Percentiles rank a stretch among this genome's conserved stretches.
These are phyloP conservation scores for Lumnitzera racemosa DNA, from an alignment of 345 rosid species.

Conservation along the genomic window DNA sequence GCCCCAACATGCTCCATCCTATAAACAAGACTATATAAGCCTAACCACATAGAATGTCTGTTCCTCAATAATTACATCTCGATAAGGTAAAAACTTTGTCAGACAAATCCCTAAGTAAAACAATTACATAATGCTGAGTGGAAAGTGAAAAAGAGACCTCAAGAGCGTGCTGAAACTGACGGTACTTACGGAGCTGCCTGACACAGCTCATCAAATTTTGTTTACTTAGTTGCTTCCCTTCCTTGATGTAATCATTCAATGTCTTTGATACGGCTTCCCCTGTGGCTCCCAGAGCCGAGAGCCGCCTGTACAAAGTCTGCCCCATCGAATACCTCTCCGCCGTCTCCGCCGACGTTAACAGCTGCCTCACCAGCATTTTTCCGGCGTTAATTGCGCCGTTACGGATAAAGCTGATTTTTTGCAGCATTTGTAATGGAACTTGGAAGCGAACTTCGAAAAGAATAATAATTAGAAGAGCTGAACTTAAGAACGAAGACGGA, in stretches of 20 bases:
- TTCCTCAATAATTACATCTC: no score
- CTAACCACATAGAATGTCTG: no score
- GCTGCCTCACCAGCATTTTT: conserved; percentile 19
- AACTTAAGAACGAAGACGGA: no score
- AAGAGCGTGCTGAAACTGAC: conserved; percentile 46
- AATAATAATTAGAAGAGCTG: no score
- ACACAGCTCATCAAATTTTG: conserved; percentile 31
- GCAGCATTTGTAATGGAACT: conserved; percentile 66
- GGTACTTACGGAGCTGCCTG: conserved; percentile 49
- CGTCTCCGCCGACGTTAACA: conserved; percentile 14
- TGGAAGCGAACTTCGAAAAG: conserved; percentile 15
- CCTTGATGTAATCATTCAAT: conserved; percentile 44
- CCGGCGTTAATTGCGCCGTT: conserved; percentile 11
- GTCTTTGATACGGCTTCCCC: conserved; percentile 45
- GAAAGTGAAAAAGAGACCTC: conserved; percentile 33
- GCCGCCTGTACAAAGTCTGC: conserved; percentile 26
- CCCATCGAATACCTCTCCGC: conserved; percentile 11
- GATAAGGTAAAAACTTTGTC: no score
- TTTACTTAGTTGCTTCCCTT: conserved; percentile 33
- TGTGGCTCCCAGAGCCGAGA: conserved; percentile 37
- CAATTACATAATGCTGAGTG: no score
- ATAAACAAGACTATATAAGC: no score
- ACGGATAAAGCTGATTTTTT: conserved; percentile 15
- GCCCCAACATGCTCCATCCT: no score
- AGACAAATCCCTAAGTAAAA: no score